Conservation (phyloP, 805 yeast genomes). For the Suhomyces canberraensis region DNA sequence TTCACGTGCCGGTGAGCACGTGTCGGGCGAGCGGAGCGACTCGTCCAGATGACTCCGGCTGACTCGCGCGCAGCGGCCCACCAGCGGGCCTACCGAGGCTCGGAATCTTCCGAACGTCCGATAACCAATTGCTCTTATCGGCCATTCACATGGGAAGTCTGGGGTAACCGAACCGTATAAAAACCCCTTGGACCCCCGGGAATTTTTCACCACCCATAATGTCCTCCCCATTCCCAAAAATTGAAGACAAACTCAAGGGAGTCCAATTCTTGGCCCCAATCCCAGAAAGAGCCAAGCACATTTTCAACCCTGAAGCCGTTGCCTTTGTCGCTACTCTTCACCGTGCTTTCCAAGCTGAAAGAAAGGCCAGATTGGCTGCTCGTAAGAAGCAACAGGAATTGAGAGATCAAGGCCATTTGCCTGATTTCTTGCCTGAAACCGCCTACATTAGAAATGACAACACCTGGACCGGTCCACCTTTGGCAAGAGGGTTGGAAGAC, state of each 20-base stretch:
- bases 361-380: slow-evolving; percentile 57
- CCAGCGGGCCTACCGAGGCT: slow-evolving; percentile 1
- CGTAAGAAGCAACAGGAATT: slow-evolving; percentile 58
- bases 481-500: slow-evolving; percentile 69
- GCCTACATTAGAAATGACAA: slow-evolving; percentile 64
- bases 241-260: slow-evolving; percentile 44
- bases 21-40: too few relatives aligned
- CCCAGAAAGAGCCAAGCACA: slow-evolving; percentile 47
- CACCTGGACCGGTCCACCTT: slow-evolving; percentile 71
- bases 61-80: not conserved
- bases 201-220: too few relatives aligned
- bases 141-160: slow-evolving; percentile 1
- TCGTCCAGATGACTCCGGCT: too few relatives aligned
- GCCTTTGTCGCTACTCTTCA: slow-evolving; percentile 71
- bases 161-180: too few relatives aligned
- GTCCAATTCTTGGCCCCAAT: slow-evolving; percentile 55
- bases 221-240: slow-evolving; percentile 48
- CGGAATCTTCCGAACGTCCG: slow-evolving; percentile 8
- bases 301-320: slow-evolving; percentile 59
- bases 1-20: too few relatives aligned
- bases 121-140: not conserved
- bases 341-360: slow-evolving; percentile 62
- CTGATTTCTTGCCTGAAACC: slow-evolving; percentile 70
- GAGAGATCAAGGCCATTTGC: slow-evolving; percentile 59
- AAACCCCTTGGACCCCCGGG: too few relatives aligned